Evolutionary conservation across 768 basidiomycete species (phyloP), one percentile per base, ranked within the genome.

Genomic region (Asterophora parasitica): DNA sequence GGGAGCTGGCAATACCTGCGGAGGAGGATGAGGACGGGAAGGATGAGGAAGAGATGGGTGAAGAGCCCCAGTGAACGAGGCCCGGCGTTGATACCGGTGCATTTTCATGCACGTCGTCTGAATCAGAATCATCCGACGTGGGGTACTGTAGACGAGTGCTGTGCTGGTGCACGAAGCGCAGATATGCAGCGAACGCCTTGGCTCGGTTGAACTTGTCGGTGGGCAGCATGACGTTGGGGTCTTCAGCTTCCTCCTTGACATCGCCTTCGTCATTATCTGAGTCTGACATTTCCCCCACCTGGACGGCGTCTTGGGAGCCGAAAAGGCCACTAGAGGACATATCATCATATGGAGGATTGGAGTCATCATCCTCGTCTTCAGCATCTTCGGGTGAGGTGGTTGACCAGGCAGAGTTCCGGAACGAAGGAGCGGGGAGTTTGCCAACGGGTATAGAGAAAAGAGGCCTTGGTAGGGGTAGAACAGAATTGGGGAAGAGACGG

Each of bases 401-500:
- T 0, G 45, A 47, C 43, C 42, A 41, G 7, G 31, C 20, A 13
- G 42, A 36, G 9, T 30, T 11, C 7, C 43, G 45, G 34, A 40
- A 37, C 4, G 43, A 32, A n/a, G 54, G 48, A 1, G 50, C 23
- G 6, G 39, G 39, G 8, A 54, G 58, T 50, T 44, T 51, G 35
- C 53, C 44, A 6, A 54, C 45, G 8, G 56, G 55, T 2, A 52
- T 37, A 6, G 58, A 54, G 36, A 59, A 58, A n/a, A 53, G 38
- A 28, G 60, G 54, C 35, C 44, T 51, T 11, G 61, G 56, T 16
- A 53, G 48, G 13, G 53, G 58, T 39, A 49, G 43, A 30, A 50
- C 40, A 31, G 49, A 42, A 17, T 50, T 42, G 7, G 64, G 63
- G 7, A 64, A 57, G 10, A 77, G 63, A 38, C 64, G 63, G 15